Percentiles rank a stretch among this genome's conserved stretches.
phyloP scores from a whole-genome alignment of 139 green algal species.

The Chlamydomonas sp. region DNA sequence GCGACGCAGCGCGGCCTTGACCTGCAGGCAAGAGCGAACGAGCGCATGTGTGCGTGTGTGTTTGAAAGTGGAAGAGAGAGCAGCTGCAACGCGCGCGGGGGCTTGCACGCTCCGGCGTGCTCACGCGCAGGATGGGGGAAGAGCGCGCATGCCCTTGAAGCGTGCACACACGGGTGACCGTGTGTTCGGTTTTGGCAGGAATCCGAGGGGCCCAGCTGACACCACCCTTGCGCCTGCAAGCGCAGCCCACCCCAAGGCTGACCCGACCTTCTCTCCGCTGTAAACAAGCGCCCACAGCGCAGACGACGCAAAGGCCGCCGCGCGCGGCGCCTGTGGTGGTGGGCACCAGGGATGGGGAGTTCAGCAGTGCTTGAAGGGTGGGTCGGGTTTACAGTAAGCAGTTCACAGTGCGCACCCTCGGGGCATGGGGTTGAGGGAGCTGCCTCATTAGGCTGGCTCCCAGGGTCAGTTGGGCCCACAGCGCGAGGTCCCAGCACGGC shows the following conservation, averaged over 20 bases:
- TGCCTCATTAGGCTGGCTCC: no score
- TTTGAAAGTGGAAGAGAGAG: no score
- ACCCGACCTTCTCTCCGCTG: slow-evolving; percentile 45
- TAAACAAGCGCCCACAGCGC: slow-evolving; percentile 46
- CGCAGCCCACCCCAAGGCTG: neutral
- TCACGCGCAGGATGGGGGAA: neutral
- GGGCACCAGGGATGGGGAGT: neutral
- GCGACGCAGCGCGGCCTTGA: slow-evolving; percentile 9
- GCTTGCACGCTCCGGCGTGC: no score
- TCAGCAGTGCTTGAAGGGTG: slow-evolving; percentile 6
- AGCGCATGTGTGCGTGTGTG: no score
- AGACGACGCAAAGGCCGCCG: slow-evolving; percentile 35
- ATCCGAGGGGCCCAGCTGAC: neutral
- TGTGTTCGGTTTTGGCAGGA: neutral
- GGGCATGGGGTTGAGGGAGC: no score
- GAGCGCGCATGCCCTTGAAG: neutral
- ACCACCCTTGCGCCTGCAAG: neutral
- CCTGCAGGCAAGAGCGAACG: neutral
- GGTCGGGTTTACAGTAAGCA: no score
- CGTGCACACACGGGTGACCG: neutral
- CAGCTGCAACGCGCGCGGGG: no score
- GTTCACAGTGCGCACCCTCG: no score
- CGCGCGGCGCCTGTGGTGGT: slow-evolving; percentile 1
- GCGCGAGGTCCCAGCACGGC: no score
- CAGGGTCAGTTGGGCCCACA: no score